Evolutionary conservation across 306 rosid species (phyloP), one percentile per base, ranked within the genome.

Genomic region (Quercus glauca): DNA sequence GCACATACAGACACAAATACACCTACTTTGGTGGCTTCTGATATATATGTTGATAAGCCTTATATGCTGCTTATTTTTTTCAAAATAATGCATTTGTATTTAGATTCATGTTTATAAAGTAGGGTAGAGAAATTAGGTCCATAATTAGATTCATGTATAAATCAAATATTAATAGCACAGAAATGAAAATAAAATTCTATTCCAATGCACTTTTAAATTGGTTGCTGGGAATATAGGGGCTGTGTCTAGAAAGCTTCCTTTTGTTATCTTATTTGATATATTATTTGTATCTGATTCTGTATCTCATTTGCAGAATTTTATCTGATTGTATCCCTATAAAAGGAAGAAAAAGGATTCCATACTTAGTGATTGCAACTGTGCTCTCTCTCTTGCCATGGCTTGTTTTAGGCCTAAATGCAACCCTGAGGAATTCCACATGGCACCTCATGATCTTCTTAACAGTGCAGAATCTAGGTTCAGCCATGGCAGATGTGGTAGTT

Each of bases 401-500:
- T 31, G 55, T 91, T 80, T 79, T 93, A 68, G 94, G 97, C 81
- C 80, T 89, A 52, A 80, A 51, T 78, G 79, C 86, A 79, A 82
- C 73, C 63, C 37, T 87, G 79, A 93, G 96, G 84, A 82, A 80
- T 75, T 89, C 97, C 73, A 85, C 20, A 64, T 87, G 92, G 96
- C 83, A 87, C 79, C 86, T 93, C 55, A 91, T 81, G 87, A 81
- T 86, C 73, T 84, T 89, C 59, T 80, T 93, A 85, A 93, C 94
- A 37, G 72, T 87, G 69, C 97, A 93, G 82, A 93, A 93, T 84
- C 80, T 93, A 77, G 97, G 97, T 55, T 85, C 97, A 69, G 97
- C 96, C 55, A 93, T 91, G 94, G 97, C 97, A 12, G 97, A 89
- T 85, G 97, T 93, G n/a, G 96, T 93, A 65, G 81, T 93, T 75